These are phyloP conservation scores for Chalaropsis thielavioides DNA, from an alignment of 2,329 filamentous ascomycete species.

Conservation along the genomic window DNA sequence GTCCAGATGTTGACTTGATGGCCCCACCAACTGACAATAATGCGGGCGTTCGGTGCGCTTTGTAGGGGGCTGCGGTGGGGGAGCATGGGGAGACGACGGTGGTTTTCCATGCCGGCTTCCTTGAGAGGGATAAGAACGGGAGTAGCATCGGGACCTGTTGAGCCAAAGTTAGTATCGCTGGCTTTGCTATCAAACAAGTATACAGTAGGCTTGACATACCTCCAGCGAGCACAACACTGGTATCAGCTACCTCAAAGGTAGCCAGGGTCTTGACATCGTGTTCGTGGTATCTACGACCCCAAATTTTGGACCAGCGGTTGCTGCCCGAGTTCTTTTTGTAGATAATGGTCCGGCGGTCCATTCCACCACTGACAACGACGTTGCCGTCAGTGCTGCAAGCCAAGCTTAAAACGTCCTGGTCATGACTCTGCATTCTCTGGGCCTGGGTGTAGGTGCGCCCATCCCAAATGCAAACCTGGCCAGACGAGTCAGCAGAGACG, in stretches of 20 bases:
- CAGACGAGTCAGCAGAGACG: conserved; percentile 86
- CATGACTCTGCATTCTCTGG: conserved; percentile 74
- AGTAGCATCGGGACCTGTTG: conserved; percentile 64
- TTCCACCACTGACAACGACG: conserved; percentile 75
- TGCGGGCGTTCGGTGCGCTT: conserved; percentile 56
- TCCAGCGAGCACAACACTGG: conserved; percentile 84
- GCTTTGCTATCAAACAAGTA: neutral
- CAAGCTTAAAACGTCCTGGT: conserved; percentile 82
- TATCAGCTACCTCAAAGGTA: conserved; percentile 65
- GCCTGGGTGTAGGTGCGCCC: conserved; percentile 79
- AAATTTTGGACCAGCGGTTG: conserved; percentile 69
- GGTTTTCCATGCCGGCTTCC: conserved; percentile 64
- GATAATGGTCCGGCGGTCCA: conserved; percentile 74
- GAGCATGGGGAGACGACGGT: conserved; percentile 67
- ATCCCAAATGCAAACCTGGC: conserved; percentile 87
- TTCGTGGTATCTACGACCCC: conserved; percentile 71
- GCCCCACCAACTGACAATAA: conserved; percentile 88
- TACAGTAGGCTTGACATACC: conserved; percentile 37
- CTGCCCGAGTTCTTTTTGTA: conserved; percentile 54
- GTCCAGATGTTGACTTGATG: conserved; percentile 74
- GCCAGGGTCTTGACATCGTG: conserved; percentile 95
- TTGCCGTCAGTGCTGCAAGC: conserved; percentile 66
- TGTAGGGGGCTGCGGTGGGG: conserved; percentile 63
- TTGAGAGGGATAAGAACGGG: conserved; percentile 67
- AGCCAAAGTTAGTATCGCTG: conserved; percentile 23